Conservation (phyloP, 1,284 basidiomycete genomes). For the Anthracocystis panici-leucophaei region DNA sequence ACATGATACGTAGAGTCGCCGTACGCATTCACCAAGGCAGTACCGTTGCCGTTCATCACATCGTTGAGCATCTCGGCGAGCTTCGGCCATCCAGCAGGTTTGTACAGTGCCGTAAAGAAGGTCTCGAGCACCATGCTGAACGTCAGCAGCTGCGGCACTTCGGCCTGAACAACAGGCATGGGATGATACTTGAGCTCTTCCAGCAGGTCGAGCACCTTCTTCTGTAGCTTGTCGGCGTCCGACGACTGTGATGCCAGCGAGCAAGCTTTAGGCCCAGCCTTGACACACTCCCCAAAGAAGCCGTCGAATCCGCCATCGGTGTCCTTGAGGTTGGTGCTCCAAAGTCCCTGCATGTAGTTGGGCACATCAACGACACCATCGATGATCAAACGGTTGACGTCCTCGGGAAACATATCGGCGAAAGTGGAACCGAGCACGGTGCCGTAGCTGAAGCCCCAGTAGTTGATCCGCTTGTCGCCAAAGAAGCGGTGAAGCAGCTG, state of each 20-base stretch:
- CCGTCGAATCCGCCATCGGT: conserved; percentile 39
- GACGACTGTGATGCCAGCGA: conserved; percentile 28
- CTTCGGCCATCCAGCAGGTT: conserved; percentile 42
- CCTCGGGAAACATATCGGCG: conserved; percentile 54
- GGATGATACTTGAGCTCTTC: conserved; percentile 47
- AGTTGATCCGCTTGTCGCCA: conserved; percentile 47
- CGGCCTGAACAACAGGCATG: conserved; percentile 35
- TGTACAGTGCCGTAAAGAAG: conserved; percentile 43
- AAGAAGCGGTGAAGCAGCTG: conserved; percentile 49
- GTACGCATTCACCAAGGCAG: conserved; percentile 38
- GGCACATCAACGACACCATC: conserved; percentile 58
- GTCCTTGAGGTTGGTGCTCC: conserved; percentile 40
- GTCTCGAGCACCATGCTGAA: conserved; percentile 41
- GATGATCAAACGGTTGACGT: conserved; percentile 48
- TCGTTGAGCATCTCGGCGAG: conserved; percentile 46
- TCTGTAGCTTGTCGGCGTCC: conserved; percentile 28
- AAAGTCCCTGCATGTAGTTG: conserved; percentile 42
- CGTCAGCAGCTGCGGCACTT: conserved; percentile 49
- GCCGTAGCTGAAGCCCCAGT: conserved; percentile 59
- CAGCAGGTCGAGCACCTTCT: conserved; percentile 39
- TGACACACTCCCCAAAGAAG: conserved; percentile 49
- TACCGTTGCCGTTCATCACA: conserved; percentile 44
- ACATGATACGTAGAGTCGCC: conserved; percentile 37
- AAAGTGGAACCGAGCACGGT: conserved; percentile 53
- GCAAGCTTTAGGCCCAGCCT: conserved; percentile 44